Percentiles rank a stretch among this genome's conserved stretches.
phyloP scores from a whole-genome alignment of 2,329 filamentous ascomycete genomes.

The Dissoconium aciculare region DNA sequence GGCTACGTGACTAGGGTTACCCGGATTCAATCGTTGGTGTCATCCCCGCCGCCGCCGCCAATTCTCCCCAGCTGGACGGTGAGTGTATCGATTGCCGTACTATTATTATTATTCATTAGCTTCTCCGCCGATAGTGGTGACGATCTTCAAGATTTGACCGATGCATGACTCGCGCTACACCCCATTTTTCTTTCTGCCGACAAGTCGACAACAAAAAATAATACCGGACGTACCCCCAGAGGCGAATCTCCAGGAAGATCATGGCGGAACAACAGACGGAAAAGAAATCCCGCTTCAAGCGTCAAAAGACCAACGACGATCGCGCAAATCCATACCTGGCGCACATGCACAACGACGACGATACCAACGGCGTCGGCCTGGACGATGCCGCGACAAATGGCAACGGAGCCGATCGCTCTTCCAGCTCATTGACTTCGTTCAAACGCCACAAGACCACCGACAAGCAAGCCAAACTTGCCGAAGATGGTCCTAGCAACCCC shows the following conservation, averaged over 20 bases:
- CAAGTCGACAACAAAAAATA: too few relatives aligned
- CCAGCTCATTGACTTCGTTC: constrained; percentile 43
- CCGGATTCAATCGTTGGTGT: too few relatives aligned
- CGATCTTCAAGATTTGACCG: too few relatives aligned
- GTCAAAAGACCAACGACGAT: constrained; percentile 44
- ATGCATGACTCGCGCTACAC: neutral
- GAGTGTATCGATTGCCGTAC: too few relatives aligned
- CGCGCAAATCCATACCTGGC: constrained; percentile 73
- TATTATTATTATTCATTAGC: too few relatives aligned
- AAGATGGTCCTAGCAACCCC: constrained; percentile 70
- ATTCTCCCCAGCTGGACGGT: too few relatives aligned
- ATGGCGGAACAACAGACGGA: constrained; percentile 32
- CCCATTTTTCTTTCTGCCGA: neutral
- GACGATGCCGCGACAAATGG: constrained; percentile 18
- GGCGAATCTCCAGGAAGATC: constrained; percentile 4
- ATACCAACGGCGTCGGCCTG: constrained; percentile 20
- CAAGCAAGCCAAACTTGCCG: constrained; percentile 53
- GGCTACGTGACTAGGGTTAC: too few relatives aligned
- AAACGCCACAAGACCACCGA: constrained; percentile 70
- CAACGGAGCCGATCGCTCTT: constrained; percentile 9
- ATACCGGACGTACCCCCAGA: neutral
- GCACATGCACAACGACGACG: constrained; percentile 53
- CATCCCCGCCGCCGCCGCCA: too few relatives aligned
- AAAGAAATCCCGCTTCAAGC: constrained; percentile 22
- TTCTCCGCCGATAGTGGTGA: too few relatives aligned